Evolutionary conservation across 371 early-diverging fungal genomes (phyloP).

Genomic region (Apophysomyces sp.): DNA sequence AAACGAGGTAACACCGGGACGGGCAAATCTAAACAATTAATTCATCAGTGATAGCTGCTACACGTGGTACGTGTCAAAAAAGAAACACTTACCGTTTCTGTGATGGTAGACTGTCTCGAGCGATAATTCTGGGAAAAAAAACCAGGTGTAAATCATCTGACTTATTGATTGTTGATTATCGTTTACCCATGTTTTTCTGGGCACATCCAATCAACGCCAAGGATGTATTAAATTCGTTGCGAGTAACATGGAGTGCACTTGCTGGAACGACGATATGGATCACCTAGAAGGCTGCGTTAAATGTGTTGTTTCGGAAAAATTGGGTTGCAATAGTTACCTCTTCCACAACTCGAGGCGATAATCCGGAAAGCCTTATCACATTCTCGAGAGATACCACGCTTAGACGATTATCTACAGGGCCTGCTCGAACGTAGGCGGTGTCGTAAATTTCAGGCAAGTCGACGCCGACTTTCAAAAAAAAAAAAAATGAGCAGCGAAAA

Average conservation of each 20-base stretch:
- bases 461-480: conserved; percentile 44
- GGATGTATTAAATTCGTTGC: conserved; percentile 71
- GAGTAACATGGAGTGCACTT: conserved; percentile 53
- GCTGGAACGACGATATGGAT: conserved; percentile 47
- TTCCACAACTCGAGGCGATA: conserved; percentile 49
- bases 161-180: neutral
- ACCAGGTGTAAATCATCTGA: conserved; percentile 1
- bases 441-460: conserved; percentile 58
- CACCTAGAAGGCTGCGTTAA: conserved; percentile 29
- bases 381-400: conserved; percentile 50
- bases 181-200: conserved; percentile 76
- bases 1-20: conserved; percentile 23
- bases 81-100: conserved; percentile 23
- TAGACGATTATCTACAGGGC: conserved; percentile 50
- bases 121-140: conserved; percentile 19
- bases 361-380: conserved; percentile 50
- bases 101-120: conserved; percentile 25
- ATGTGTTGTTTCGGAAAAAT: neutral
- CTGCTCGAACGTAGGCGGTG: conserved; percentile 55
- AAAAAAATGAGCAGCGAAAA: neutral
- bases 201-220: conserved; percentile 73
- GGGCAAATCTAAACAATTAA: conserved; percentile 23
- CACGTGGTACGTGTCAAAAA: neutral
- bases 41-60: neutral
- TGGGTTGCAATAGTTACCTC: conserved; percentile 42